phyloP scores from a whole-genome alignment of 345 rosid genomes.

The Xanthoceras sorbifolium region DNA sequence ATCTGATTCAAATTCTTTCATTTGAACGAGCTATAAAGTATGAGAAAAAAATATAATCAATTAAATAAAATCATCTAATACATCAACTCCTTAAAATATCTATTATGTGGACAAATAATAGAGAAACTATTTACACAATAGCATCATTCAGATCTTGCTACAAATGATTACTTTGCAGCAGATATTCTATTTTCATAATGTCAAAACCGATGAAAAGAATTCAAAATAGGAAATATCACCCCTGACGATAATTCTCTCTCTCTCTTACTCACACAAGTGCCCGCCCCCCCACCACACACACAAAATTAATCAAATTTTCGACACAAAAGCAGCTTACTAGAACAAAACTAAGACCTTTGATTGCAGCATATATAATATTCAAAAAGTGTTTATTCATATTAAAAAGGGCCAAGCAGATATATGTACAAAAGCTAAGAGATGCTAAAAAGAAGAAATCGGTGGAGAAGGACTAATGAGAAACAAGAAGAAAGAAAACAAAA shows the following conservation, averaged over 20 bases:
- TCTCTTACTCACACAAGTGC: not conserved
- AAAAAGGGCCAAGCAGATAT: not conserved
- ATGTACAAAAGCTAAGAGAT: not conserved
- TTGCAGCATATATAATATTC: not conserved
- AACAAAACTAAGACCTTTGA: not conserved
- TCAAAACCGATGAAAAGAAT: not conserved
- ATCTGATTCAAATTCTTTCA: not conserved
- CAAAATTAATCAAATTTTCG: not conserved
- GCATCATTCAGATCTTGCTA: not conserved
- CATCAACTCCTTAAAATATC: not conserved
- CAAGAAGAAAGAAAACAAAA: not conserved
- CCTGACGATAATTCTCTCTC: not conserved
- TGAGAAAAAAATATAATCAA: not conserved
- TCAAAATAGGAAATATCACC: not conserved
- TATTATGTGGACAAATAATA: not conserved
- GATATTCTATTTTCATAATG: not conserved
- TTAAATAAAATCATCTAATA: not conserved
- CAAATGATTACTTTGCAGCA: not conserved
- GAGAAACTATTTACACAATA: not conserved
- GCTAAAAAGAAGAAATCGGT: not conserved
- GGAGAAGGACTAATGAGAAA: not conserved
- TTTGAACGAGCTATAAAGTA: not conserved
- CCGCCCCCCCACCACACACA: not conserved
- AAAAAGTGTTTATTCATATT: not conserved
- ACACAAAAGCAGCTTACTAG: not conserved